phyloP scores from a whole-genome alignment of 2,329 filamentous ascomycete species.

The Diaporthe sp. region DNA sequence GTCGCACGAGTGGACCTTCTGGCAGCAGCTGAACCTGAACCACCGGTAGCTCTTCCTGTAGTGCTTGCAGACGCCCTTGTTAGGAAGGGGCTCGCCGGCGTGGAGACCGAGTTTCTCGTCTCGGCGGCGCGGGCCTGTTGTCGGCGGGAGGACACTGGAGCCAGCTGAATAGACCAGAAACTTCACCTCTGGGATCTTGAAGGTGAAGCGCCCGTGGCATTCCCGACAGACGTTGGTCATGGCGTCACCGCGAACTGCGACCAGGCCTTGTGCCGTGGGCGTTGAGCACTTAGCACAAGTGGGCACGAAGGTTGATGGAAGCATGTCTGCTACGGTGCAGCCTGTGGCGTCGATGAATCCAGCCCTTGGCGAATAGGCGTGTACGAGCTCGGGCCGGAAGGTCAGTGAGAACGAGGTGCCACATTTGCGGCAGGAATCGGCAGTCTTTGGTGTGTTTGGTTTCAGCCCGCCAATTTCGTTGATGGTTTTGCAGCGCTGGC shows the following conservation, averaged over 20 bases:
- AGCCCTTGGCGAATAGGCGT: slow-evolving; percentile 79
- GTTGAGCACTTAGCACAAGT: slow-evolving; percentile 84
- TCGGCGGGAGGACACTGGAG: slow-evolving; percentile 50
- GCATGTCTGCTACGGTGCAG: slow-evolving; percentile 81
- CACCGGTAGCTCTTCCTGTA: slow-evolving; percentile 72
- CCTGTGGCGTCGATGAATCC: slow-evolving; percentile 84
- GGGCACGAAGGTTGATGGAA: slow-evolving; percentile 84
- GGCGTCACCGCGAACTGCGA: slow-evolving; percentile 80
- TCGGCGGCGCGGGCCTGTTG: slow-evolving; percentile 58
- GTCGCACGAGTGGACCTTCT: slow-evolving; percentile 72
- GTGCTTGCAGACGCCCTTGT: slow-evolving; percentile 67
- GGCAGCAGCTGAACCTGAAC: slow-evolving; percentile 76
- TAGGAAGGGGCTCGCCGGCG: slow-evolving; percentile 68
- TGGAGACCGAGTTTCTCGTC: slow-evolving; percentile 69
- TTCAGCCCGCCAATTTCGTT: slow-evolving; percentile 78
- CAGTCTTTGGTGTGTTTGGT: slow-evolving; percentile 63
- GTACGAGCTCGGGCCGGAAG: slow-evolving; percentile 79
- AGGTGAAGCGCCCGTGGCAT: slow-evolving; percentile 85
- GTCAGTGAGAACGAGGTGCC: slow-evolving; percentile 63
- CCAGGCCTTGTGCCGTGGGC: slow-evolving; percentile 73
- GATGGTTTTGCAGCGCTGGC: slow-evolving; percentile 81
- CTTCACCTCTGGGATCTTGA: slow-evolving; percentile 83
- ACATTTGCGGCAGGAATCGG: slow-evolving; percentile 71
- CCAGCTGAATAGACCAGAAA: slow-evolving; percentile 79
- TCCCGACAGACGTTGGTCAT: slow-evolving; percentile 82